Evolutionary conservation across 1,284 basidiomycete species (phyloP), one percentile per base, ranked within the genome.

Genomic region (Rhodotorula sp.): DNA sequence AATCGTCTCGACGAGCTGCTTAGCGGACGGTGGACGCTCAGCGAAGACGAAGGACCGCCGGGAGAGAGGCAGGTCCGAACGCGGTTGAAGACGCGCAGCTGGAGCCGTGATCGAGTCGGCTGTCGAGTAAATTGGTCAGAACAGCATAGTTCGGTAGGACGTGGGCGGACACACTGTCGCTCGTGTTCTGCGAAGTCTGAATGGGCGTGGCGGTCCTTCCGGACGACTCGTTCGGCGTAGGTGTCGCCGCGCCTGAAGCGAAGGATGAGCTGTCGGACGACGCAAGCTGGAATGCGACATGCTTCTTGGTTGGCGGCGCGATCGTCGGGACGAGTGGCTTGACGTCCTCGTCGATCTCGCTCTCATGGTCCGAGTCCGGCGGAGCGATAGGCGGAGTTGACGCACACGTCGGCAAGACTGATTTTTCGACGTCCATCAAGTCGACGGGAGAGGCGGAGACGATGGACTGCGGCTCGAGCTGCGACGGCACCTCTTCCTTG

Each of bases 1-100:
- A 54, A 91, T 81, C 41, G 84, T 87, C 7, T 79, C 79, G 17
- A 87, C 69, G 0, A 96, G 84, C 16, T 88, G 83, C 0, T 80
- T 77, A 4, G 80, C 66, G 3, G 86, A 82, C 3, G 92, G 92
- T 0, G 92, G 88, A 9, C 81, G 74, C 5, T 78, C 68, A 4
- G 81, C 79, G 75, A 89, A 93, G 42, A 82, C 77, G 81, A 86
- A 89, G 54, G 80, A 77, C 52, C 83, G 67, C 17, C 54, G 49
- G 16, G 72, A 63, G 21, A 73, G 68, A 1, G 74, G 72, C 54
- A 49, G 41, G 17, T 27, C 60, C 12, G 52, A 52, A 10, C 44
- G 3, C 9, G 48, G 19, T 1, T 17, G 60, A 23, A 17, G 45
- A n/a, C 44, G 23, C 4, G 41, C 45, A 17, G 53, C 7, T 14